Evolutionary conservation across 352 stramenopile species (phyloP).

Genomic region (Pythium phragmiticola): DNA sequence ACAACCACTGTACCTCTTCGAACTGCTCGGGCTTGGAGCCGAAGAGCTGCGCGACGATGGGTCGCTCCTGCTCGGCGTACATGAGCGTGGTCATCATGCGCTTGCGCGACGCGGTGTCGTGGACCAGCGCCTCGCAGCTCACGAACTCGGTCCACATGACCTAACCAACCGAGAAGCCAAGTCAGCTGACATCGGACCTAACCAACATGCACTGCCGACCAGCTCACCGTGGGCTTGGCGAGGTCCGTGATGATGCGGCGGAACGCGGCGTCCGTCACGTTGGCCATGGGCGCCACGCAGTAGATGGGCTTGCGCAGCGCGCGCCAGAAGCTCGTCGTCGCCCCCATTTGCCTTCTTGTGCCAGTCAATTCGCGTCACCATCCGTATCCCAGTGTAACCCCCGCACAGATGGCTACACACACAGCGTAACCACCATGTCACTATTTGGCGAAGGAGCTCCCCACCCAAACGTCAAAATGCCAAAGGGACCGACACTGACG

Average conservation of each 20-base stretch:
- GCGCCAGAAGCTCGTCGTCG: slow-evolving; percentile 60
- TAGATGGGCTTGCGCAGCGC: slow-evolving; percentile 63
- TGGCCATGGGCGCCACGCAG: slow-evolving; percentile 83
- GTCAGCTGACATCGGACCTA: background rate
- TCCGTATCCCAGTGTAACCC: background rate
- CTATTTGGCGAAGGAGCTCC: background rate
- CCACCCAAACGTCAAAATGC: slow-evolving; percentile 29
- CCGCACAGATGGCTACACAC: slow-evolving; percentile 11
- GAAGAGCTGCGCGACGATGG: slow-evolving; percentile 80
- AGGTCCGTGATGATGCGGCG: slow-evolving; percentile 72
- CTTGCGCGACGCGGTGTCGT: slow-evolving; percentile 51
- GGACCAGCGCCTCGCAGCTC: slow-evolving; percentile 77
- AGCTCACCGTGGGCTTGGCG: slow-evolving; percentile 59
- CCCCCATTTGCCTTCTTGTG: slow-evolving; percentile 20
- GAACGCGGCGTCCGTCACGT: slow-evolving; percentile 79
- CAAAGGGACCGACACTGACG: slow-evolving; percentile 43
- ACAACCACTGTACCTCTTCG: slow-evolving; percentile 49
- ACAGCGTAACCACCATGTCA: slow-evolving; percentile 8
- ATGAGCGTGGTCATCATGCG: slow-evolving; percentile 80
- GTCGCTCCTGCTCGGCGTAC: slow-evolving; percentile 71
- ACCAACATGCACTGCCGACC: background rate
- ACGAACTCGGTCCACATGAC: slow-evolving; percentile 80
- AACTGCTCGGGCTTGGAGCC: slow-evolving; percentile 86
- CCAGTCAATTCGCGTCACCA: slow-evolving; percentile 2
- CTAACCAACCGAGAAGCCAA: background rate